Evolutionary conservation across 2,329 filamentous ascomycete genomes (phyloP).

Genomic region (Falciphora oryzae): DNA sequence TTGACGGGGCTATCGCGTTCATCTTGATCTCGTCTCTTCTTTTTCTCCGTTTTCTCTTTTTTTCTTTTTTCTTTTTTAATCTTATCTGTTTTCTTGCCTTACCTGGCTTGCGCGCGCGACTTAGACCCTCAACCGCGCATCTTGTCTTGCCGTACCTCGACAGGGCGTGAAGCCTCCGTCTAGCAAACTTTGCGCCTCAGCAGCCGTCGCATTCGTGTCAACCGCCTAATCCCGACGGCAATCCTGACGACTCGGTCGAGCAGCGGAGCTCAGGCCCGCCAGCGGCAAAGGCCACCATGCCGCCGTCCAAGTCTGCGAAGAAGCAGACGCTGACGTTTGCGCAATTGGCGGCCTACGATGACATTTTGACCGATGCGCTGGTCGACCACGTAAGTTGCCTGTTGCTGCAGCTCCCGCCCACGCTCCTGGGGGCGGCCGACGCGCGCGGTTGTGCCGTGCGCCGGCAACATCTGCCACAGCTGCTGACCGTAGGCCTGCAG

Average conservation of each 20-base stretch:
- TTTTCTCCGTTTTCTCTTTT: not conserved
- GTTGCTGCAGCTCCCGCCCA: not conserved
- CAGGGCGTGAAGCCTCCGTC: not conserved
- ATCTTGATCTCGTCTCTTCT: not conserved
- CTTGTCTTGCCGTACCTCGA: not conserved
- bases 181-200: not conserved
- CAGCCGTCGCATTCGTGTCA: not conserved
- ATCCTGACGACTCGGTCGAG: not conserved
- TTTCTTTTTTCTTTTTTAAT: not conserved
- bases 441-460: not conserved
- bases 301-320: constrained; percentile 31
- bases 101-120: not conserved
- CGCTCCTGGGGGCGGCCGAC: not conserved
- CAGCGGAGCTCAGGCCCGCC: not conserved
- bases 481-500: constrained; percentile 38
- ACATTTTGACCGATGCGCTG: constrained; percentile 89
- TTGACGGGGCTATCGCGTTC: not conserved
- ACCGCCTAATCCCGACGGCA: not conserved
- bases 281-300: constrained; percentile 4
- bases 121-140: not conserved
- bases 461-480: not conserved
- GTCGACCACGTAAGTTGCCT: constrained; percentile 74
- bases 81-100: constrained; percentile 3
- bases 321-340: constrained; percentile 75
- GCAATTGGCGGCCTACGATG: constrained; percentile 89